Evolutionary conservation across 2,329 filamentous ascomycete species (phyloP), one percentile per base, ranked within the genome.

Genomic region (Parafenestella ontariensis): DNA sequence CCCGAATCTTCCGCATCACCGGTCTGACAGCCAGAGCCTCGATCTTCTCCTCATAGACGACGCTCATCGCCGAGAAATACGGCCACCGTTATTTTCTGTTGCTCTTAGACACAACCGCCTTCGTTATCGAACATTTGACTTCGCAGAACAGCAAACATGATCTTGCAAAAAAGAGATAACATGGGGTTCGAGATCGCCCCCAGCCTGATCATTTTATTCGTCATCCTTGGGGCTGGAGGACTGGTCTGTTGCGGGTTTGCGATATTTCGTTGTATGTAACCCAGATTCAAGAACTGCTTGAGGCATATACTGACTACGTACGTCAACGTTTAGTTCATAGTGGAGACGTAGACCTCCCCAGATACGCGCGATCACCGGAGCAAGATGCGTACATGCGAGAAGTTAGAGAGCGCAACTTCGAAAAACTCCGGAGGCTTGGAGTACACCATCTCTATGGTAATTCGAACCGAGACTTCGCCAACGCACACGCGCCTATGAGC

Each of bases 301-400:
- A 9, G 9, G 24, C 24, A 26, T 26, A 26, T 9, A 26, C 24
- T 26, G 24, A 26, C 24, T 26, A 9, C n/a, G n/a, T n/a, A n/a
- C n/a, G n/a, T n/a, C n/a, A 26, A 26, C 24, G 24, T 26, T 26
- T 9, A 26, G 24, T 69, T 40, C 60, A 54, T 23, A 46, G 56
- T 8, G 57, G 51, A 2, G 56, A 55, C 8, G 46, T 55, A 10
- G 52, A 58, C 3, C 46, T 61, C 8, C 44, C 40, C 1, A 28
- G 18, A 5, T 55, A 39, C 43, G 46, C 54, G 3, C 54, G 68
- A 20, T 54, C 59, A 1, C 57, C 60, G 15, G 67, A 66, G 26
- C 71, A 74, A 45, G 64, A 69, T n/a, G 61, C 62, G n/a, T 74
- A 74, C 15, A 74, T 74, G 71, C 46, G 65, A 13, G 65, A 73